Evolutionary conservation across 176 grass and related monocot species (phyloP), one percentile per base, ranked within the genome.

Genomic region (Bonia amplexicaulis): DNA sequence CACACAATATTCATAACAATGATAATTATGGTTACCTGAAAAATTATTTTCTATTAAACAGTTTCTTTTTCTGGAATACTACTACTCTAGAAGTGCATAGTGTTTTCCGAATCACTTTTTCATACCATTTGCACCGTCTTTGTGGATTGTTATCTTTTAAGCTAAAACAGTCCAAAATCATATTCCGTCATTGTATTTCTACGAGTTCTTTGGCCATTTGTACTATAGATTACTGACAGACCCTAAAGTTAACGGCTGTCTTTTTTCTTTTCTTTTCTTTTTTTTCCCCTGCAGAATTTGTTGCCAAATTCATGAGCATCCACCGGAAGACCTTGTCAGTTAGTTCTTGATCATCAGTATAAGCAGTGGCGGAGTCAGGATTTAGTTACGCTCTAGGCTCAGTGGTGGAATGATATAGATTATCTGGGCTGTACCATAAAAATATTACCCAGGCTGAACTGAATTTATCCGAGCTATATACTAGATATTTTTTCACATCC

Each of bases 241-340:
- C 46, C 69, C 17, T 15, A 11, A 87, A 75, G 6, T 35, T 67
- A 31, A 35, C 31, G 3, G 2, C 47, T 64, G 29, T 71, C 35
- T 37, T 35, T 66, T 23, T 29, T 64, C 7, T 9, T 54, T 54
- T 57, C 48, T 51, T 16, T 48, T 47, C 47, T 49, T 42, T 42
- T 42, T 14, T 15, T 7, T 4, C 17, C 13, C 13, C 42, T 71
- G 71, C 86, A 94, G 89, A 94, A 78, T 94, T 91, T 42, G 67
- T 94, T 41, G 92, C 89, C 44, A 94, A 91, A 66, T 87, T 94
- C 80, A 91, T 91, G 84, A 89, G 92, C 66, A 89, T 94, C 52
- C 89, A 94, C 74, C 80, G 89, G 58, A 94, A 91, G 71, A 91
- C 48, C 86, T 20, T 89, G 57, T 49, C 89, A 80, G 16, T 47